These are phyloP conservation scores for Nemania sp. DNA, from an alignment of 2,329 filamentous ascomycete genomes.

Conservation along the genomic window DNA sequence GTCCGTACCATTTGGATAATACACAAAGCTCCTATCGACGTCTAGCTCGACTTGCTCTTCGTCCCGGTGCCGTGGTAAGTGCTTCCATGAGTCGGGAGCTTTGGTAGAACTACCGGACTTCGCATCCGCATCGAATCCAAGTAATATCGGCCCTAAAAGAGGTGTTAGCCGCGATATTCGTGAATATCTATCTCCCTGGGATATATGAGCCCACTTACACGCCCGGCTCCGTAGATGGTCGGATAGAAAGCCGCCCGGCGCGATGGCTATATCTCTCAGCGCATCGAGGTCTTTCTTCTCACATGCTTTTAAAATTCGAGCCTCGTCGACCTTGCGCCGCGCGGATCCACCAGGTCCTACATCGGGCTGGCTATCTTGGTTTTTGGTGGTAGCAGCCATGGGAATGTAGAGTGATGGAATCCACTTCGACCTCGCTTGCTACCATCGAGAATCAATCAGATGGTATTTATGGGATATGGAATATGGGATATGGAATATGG, in stretches of 20 bases:
- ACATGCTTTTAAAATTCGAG: conserved; percentile 71
- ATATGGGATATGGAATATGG: conserved; percentile 2
- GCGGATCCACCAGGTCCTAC: conserved; percentile 29
- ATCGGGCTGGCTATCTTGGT: conserved; percentile 33
- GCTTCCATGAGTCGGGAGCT: conserved; percentile 62
- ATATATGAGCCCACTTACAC: conserved; percentile 70
- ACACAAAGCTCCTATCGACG: conserved; percentile 95
- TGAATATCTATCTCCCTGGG: conserved; percentile 15
- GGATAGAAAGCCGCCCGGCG: conserved; percentile 73
- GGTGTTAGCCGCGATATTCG: conserved; percentile 1
- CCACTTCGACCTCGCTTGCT: conserved; percentile 21
- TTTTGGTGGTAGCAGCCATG: conserved; percentile 42
- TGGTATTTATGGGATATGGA: background rate
- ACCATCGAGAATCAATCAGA: background rate
- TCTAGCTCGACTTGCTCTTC: conserved; percentile 93
- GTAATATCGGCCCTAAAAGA: conserved; percentile 60
- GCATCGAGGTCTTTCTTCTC: conserved; percentile 65
- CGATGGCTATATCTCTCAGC: conserved; percentile 70
- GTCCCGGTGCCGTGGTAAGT: conserved; percentile 81
- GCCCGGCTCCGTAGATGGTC: conserved; percentile 77
- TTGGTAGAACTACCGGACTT: conserved; percentile 40
- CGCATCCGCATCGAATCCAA: conserved; percentile 51
- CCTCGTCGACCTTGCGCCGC: conserved; percentile 51
- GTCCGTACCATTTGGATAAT: conserved; percentile 82
- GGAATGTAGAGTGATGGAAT: conserved; percentile 12